A percentile compares a stretch with the other conserved stretches of the same genome.
These are phyloP conservation scores for Leccinum pellstonianum DNA, from an alignment of 768 basidiomycete genomes.

Conservation along the genomic window DNA sequence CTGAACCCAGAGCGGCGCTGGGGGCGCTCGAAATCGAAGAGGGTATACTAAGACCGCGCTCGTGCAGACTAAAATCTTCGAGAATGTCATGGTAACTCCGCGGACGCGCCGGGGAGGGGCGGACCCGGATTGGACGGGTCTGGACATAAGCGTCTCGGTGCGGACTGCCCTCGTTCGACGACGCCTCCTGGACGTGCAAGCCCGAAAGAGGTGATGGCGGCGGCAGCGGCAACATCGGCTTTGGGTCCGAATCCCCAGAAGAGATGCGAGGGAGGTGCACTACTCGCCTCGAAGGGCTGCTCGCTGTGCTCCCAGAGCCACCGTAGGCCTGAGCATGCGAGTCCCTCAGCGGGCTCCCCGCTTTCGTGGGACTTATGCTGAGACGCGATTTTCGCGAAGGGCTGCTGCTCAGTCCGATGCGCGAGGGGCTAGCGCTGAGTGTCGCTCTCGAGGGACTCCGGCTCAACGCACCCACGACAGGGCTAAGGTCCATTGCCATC, in stretches of 20 bases:
- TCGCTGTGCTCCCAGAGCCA: conserved; percentile 13
- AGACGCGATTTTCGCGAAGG: conserved; percentile 26
- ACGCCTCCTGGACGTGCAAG: neutral
- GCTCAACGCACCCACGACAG: conserved; percentile 14
- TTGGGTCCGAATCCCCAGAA: conserved; percentile 13
- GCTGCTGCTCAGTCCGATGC: conserved; percentile 17
- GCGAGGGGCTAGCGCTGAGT: conserved; percentile 23
- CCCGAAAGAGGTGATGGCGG: conserved; percentile 6
- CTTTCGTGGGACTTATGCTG: conserved; percentile 24
- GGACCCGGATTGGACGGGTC: conserved; percentile 30
- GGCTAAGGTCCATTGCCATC: conserved; percentile 40
- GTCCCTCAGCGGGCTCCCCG: conserved; percentile 20
- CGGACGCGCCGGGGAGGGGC: conserved; percentile 42
- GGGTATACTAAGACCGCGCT: conserved; percentile 28
- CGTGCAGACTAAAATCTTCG: conserved; percentile 55
- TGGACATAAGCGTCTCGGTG: neutral
- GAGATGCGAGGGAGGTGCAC: conserved; percentile 24
- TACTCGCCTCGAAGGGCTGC: conserved; percentile 23
- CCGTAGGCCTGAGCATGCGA: conserved; percentile 3
- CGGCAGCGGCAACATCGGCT: neutral
- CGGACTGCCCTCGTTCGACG: neutral
- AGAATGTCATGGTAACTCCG: conserved; percentile 67
- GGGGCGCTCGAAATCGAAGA: conserved; percentile 33
- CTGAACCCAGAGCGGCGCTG: conserved; percentile 20
- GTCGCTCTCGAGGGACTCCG: conserved; percentile 25